Conservation (phyloP, 2,329 filamentous ascomycete genomes). For the Leptographium galeiforme region DNA sequence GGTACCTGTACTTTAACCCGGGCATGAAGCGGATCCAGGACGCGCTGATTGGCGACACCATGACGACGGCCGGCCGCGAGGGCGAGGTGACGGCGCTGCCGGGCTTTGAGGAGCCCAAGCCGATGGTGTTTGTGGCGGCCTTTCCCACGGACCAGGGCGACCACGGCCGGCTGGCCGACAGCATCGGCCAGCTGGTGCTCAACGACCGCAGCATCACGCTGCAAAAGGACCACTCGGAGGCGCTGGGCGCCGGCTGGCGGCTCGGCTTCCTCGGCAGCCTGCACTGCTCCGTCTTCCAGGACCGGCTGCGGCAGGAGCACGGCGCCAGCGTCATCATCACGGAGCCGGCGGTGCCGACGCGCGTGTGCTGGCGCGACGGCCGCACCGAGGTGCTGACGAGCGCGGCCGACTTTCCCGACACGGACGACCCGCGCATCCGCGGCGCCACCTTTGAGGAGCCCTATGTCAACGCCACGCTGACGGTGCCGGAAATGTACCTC, state of each 20-base stretch:
- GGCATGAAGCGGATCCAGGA: conserved; percentile 97
- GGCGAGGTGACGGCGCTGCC: conserved; percentile 66
- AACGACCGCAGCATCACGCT: conserved; percentile 93
- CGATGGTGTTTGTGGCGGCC: conserved; percentile 97
- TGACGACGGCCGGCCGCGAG: conserved; percentile 69
- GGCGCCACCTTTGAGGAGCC: conserved; percentile 36
- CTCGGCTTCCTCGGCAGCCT: conserved; percentile 91
- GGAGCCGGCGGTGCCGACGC: conserved; percentile 86
- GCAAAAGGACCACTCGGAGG: conserved; percentile 88
- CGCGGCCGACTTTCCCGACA: conserved; percentile 74
- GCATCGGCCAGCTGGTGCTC: conserved; percentile 82
- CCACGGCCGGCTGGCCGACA: conserved; percentile 78
- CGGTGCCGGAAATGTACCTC: conserved; percentile 84
- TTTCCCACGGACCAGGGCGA: conserved; percentile 88
- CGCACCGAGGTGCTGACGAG: conserved; percentile 68
- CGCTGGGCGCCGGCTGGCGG: conserved; percentile 84
- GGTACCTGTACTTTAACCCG: conserved; percentile 94
- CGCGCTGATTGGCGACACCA: conserved; percentile 91
- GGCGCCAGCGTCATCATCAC: conserved; percentile 94
- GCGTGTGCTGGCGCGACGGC: conserved; percentile 68
- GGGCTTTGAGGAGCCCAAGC: conserved; percentile 92
- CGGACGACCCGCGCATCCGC: conserved; percentile 32
- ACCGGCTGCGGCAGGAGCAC: conserved; percentile 85
- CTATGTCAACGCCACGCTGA: conserved; percentile 73
- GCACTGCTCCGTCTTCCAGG: conserved; percentile 98